A percentile compares a stretch with the other conserved stretches of the same genome.
Conservation (phyloP, 768 basidiomycete genomes). For the Ephemerocybe angulata region DNA sequence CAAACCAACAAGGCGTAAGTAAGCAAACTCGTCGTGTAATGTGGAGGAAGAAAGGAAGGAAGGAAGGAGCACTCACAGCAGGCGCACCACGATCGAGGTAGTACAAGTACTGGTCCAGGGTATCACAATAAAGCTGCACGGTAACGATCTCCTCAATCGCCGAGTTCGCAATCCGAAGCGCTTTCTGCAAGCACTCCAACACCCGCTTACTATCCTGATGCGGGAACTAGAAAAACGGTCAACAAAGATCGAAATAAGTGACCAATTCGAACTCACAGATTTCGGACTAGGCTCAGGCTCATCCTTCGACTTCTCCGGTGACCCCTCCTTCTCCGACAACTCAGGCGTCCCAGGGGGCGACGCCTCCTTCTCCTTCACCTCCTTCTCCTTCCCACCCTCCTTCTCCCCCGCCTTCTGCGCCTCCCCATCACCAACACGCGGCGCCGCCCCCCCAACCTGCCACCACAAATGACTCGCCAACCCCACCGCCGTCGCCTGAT, state of each 20-base stretch:
- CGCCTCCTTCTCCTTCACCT: too few relatives aligned
- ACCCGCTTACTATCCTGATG: conserved; percentile 97
- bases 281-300: conserved; percentile 40
- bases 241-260: background rate
- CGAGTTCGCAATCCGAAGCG: conserved; percentile 91
- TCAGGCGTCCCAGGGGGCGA: conserved; percentile 30
- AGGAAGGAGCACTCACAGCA: conserved; percentile 55
- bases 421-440: conserved; percentile 1
- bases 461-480: conserved; percentile 98
- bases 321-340: conserved; percentile 36
- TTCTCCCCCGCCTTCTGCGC: conserved; percentile 29
- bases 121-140: conserved; percentile 93
- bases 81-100: conserved; percentile 93
- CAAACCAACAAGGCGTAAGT: background rate
- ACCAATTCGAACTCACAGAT: conserved; percentile 47
- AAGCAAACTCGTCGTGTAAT: background rate
- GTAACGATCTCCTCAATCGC: conserved; percentile 97
- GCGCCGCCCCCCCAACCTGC: conserved; percentile 56
- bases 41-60: background rate
- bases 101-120: conserved; percentile 92
- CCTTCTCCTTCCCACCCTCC: too few relatives aligned
- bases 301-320: conserved; percentile 38
- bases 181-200: conserved; percentile 95
- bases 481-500: conserved; percentile 92
- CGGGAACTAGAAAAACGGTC: conserved; percentile 50